Percentiles rank a stretch among this genome's conserved stretches.
Conservation (phyloP, 2,329 filamentous ascomycete species). For the Fusarium stilboides region DNA sequence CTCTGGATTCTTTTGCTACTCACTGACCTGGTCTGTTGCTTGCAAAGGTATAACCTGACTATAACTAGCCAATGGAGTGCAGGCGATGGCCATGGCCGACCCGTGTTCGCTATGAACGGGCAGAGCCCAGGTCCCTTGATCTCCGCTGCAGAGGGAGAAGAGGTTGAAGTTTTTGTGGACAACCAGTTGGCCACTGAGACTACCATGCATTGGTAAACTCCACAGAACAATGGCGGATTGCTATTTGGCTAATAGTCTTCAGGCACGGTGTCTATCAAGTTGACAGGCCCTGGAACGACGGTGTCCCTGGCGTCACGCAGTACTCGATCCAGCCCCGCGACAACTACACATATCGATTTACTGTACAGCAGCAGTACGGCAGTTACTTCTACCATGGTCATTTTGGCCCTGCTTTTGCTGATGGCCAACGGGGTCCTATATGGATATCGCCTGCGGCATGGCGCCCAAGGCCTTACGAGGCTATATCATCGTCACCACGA, state of each 20-base stretch:
- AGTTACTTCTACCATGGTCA: slow-evolving; percentile 11
- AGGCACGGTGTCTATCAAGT: slow-evolving; percentile 11
- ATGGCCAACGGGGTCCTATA: slow-evolving; percentile 1
- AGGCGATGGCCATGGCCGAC: slow-evolving; percentile 12
- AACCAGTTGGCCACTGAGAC: slow-evolving; percentile 16
- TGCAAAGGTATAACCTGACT: not conserved
- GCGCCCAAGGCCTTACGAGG: not conserved
- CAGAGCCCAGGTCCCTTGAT: slow-evolving; percentile 21
- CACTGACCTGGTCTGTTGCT: too few species aligned
- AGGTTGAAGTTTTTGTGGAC: slow-evolving; percentile 11
- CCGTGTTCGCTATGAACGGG: slow-evolving; percentile 18
- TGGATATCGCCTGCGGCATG: slow-evolving; percentile 2
- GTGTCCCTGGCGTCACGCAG: slow-evolving; percentile 9
- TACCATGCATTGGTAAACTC: slow-evolving; percentile 22
- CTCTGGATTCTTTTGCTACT: too few species aligned
- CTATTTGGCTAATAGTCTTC: too few species aligned
- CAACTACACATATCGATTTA: slow-evolving; percentile 7
- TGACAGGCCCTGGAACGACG: slow-evolving; percentile 8
- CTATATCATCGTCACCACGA: not conserved
- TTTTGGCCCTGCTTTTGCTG: slow-evolving; percentile 5
- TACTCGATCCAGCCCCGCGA: slow-evolving; percentile 5
- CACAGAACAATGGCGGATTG: too few species aligned
- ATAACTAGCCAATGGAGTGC: not conserved
- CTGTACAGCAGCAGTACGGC: not conserved
- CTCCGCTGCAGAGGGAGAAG: slow-evolving; percentile 9